Conservation (phyloP, 352 stramenopile species). For the Thraustochytrium sp. region DNA sequence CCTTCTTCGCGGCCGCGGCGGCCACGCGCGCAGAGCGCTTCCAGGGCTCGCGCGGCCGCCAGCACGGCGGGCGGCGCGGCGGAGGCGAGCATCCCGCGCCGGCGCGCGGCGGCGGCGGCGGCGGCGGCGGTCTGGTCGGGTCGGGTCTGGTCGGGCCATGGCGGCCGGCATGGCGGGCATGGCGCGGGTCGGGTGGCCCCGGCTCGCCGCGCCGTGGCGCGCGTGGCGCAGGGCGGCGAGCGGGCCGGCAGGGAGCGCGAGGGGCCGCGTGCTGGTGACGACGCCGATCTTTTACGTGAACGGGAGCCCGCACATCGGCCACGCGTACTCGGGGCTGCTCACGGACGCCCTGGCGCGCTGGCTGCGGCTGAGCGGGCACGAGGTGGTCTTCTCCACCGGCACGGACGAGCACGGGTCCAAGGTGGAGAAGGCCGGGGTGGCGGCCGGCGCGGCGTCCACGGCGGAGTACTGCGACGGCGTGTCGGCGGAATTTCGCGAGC, state of each 20-base stretch:
- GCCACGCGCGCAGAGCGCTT: too few relatives aligned
- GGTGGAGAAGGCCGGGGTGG: conserved; percentile 82
- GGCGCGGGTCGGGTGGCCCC: too few relatives aligned
- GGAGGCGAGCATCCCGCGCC: too few relatives aligned
- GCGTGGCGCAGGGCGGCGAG: not conserved
- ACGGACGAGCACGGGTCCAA: conserved; percentile 98
- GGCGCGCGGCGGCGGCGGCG: too few relatives aligned
- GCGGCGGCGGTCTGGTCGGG: too few relatives aligned
- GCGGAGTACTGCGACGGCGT: conserved; percentile 84
- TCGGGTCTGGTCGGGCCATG: too few relatives aligned
- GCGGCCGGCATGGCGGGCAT: too few relatives aligned
- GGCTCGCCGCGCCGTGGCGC: too few relatives aligned
- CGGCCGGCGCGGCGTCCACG: conserved; percentile 10
- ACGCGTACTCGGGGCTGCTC: conserved; percentile 93
- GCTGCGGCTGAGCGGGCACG: conserved; percentile 58
- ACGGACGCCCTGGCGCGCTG: conserved; percentile 72
- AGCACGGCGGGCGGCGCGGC: too few relatives aligned
- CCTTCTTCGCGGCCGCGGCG: too few relatives aligned
- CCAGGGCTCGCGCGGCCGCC: too few relatives aligned
- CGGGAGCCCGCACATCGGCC: conserved; percentile 95
- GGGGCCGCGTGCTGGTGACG: conserved; percentile 63
- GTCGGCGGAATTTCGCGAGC: conserved; percentile 74
- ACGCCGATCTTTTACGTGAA: conserved; percentile 99
- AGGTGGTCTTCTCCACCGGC: conserved; percentile 87
- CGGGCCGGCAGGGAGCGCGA: not conserved